These are phyloP conservation scores for Syzygium oleosum DNA, from an alignment of 345 rosid genomes.

Conservation along the genomic window DNA sequence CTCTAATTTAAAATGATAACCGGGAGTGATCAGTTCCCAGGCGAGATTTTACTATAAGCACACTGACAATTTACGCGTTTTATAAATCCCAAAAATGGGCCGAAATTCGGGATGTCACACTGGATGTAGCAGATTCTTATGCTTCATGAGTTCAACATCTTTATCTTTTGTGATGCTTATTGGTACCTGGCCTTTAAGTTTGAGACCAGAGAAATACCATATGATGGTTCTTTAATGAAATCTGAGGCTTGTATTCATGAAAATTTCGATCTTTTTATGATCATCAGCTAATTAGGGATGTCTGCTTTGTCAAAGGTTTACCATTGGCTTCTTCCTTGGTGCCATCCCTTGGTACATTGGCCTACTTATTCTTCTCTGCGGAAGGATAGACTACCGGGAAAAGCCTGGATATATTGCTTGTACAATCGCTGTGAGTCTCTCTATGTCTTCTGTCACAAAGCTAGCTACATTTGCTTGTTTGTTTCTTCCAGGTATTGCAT, in stretches of 20 bases:
- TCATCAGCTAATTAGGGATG: neutral
- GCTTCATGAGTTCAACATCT: neutral
- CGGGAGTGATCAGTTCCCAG: too few relatives aligned
- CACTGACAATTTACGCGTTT: too few relatives aligned
- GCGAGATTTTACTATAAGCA: too few relatives aligned
- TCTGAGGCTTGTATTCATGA: neutral
- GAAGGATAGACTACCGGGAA: slow-evolving; percentile 68
- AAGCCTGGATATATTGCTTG: slow-evolving; percentile 93
- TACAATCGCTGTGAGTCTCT: slow-evolving; percentile 61
- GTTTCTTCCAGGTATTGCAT: neutral
- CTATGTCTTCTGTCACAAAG: neutral
- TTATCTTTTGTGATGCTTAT: neutral
- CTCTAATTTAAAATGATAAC: too few relatives aligned
- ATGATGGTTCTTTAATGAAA: neutral
- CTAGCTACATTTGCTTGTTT: neutral
- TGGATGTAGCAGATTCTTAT: neutral
- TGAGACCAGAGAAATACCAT: neutral
- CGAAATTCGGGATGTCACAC: too few relatives aligned
- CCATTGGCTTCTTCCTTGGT: slow-evolving; percentile 79
- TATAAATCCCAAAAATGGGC: too few relatives aligned
- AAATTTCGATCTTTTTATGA: neutral
- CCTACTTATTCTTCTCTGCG: slow-evolving; percentile 45
- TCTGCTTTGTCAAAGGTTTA: slow-evolving; percentile 41
- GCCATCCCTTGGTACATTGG: slow-evolving; percentile 92
- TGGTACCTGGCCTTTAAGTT: neutral